Evolutionary conservation across 768 basidiomycete species (phyloP).

Genomic region (Pilatotrama ljubarskyi): DNA sequence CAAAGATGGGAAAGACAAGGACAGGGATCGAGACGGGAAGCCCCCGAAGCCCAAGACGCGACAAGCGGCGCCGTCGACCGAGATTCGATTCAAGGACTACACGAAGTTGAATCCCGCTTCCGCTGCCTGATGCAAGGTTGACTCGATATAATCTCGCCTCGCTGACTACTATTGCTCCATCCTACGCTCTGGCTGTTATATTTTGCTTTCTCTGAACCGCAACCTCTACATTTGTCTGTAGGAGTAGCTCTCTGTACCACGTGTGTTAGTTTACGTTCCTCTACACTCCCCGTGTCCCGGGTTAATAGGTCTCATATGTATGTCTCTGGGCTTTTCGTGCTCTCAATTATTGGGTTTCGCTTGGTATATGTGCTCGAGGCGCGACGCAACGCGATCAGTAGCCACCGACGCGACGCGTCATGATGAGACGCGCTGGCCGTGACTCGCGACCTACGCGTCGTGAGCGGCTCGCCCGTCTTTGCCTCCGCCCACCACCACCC

Average conservation of each 20-base stretch:
- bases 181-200: not conserved
- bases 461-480: not conserved
- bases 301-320: too few species aligned
- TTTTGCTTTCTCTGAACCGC: not conserved
- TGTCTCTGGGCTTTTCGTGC: too few species aligned
- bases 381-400: not conserved
- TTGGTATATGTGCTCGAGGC: not conserved
- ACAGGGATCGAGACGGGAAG: conserved; percentile 5
- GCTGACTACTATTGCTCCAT: not conserved
- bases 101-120: conserved; percentile 16
- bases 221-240: not conserved
- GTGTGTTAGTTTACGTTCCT: too few species aligned
- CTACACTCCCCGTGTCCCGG: too few species aligned
- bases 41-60: not conserved
- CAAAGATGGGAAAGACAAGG: conserved; percentile 7
- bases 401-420: conserved; percentile 4
- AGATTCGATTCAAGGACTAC: conserved; percentile 25
- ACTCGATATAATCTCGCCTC: not conserved
- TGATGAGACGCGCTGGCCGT: conserved; percentile 18
- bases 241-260: not conserved
- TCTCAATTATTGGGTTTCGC: too few species aligned
- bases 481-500: not conserved
- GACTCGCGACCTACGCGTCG: not conserved
- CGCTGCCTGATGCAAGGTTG: not conserved
- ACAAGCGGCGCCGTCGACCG: not conserved